phyloP scores from a whole-genome alignment of 305 asterid species.

The Ajuga reptans region DNA sequence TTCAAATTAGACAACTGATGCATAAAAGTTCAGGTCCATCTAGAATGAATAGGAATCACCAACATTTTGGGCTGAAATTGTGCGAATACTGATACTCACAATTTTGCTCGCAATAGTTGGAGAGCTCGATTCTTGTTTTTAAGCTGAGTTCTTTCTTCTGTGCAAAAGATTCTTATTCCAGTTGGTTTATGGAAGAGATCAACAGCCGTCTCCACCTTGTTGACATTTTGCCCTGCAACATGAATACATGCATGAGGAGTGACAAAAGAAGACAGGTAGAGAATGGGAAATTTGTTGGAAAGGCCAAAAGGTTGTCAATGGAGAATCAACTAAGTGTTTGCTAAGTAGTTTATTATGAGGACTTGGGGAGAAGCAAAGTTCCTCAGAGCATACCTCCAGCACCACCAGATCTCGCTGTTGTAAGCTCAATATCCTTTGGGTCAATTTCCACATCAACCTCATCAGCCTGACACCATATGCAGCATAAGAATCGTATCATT shows the following conservation, averaged over 20 bases:
- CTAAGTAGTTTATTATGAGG: not conserved
- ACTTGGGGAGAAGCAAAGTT: not conserved
- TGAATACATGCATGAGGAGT: conserved; percentile 24
- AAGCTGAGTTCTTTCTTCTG: conserved; percentile 91
- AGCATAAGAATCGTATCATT: conserved; percentile 19
- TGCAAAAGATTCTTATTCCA: conserved; percentile 91
- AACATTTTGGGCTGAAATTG: conserved; percentile 1
- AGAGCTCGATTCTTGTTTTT: conserved; percentile 79
- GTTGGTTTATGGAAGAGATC: conserved; percentile 97
- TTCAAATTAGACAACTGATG: not conserved
- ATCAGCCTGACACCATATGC: conserved; percentile 59
- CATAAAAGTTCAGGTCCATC: not conserved
- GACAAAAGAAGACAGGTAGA: not conserved
- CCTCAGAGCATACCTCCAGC: conserved; percentile 73
- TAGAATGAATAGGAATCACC: conserved; percentile 12
- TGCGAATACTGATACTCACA: conserved; percentile 41
- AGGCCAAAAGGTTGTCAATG: not conserved
- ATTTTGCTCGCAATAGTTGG: conserved; percentile 78
- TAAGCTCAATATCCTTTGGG: conserved; percentile 90
- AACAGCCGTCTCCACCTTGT: conserved; percentile 97
- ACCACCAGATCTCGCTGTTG: conserved; percentile 96
- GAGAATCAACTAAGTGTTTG: not conserved
- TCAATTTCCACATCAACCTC: conserved; percentile 96
- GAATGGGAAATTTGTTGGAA: not conserved
- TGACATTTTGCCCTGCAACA: conserved; percentile 91